These are phyloP conservation scores for Vicia sativa DNA, from an alignment of 306 rosid genomes.

Conservation along the genomic window DNA sequence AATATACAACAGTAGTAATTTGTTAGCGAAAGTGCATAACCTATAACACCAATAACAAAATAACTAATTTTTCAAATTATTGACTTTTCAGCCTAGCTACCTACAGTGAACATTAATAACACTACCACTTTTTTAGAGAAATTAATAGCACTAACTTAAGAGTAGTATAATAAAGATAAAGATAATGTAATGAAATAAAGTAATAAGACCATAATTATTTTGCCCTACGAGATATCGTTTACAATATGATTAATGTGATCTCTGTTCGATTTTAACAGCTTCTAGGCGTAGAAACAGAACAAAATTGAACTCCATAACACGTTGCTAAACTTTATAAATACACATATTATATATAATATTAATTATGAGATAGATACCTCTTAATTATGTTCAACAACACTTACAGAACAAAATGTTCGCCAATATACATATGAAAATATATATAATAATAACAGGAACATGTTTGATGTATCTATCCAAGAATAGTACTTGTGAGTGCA, in stretches of 20 bases:
- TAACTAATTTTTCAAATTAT: too few relatives aligned
- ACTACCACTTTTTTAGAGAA: too few relatives aligned
- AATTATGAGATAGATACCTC: constrained; percentile 19
- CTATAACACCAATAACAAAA: too few relatives aligned
- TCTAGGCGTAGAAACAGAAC: not conserved
- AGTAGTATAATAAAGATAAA: too few relatives aligned
- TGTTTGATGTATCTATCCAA: constrained; percentile 26
- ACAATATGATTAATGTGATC: not conserved
- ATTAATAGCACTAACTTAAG: too few relatives aligned
- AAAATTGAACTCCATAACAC: not conserved
- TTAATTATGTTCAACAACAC: constrained; percentile 26
- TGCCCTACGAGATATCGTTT: too few relatives aligned
- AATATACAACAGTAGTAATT: too few relatives aligned
- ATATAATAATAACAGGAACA: not conserved
- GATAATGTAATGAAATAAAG: too few relatives aligned
- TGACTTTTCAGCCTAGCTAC: too few relatives aligned
- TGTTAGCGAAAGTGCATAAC: too few relatives aligned
- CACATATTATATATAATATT: not conserved
- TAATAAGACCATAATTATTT: too few relatives aligned
- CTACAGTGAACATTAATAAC: too few relatives aligned
- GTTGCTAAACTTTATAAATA: not conserved
- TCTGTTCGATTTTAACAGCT: not conserved
- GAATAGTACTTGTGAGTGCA: constrained; percentile 34
- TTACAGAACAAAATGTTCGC: constrained; percentile 12
- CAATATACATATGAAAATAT: not conserved